Percentiles rank a stretch among this genome's conserved stretches.
These are phyloP conservation scores for Sungouiella thailandica DNA, from an alignment of 805 yeast genomes.

Conservation along the genomic window DNA sequence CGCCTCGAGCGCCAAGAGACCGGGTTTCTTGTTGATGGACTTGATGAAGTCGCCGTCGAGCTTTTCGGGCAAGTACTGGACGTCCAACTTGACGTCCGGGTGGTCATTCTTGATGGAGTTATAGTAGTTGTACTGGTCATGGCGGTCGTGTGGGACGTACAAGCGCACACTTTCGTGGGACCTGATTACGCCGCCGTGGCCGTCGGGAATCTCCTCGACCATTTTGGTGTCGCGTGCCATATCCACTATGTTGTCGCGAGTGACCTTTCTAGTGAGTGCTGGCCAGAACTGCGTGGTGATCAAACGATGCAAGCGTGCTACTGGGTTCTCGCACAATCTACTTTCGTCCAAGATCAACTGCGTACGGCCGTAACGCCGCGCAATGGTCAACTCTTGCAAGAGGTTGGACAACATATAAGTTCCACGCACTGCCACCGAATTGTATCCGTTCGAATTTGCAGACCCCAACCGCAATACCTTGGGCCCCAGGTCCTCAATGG, in stretches of 20 bases:
- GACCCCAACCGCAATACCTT: slow-evolving; percentile 78
- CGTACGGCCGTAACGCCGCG: slow-evolving; percentile 72
- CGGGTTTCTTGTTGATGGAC: slow-evolving; percentile 78
- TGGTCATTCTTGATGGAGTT: slow-evolving; percentile 44
- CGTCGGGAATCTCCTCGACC: slow-evolving; percentile 40
- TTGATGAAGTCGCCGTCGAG: slow-evolving; percentile 76
- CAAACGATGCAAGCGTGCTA: slow-evolving; percentile 64
- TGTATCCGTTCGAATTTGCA: slow-evolving; percentile 77
- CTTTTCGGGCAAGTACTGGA: slow-evolving; percentile 67
- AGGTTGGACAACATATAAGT: slow-evolving; percentile 85
- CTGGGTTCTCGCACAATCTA: slow-evolving; percentile 83
- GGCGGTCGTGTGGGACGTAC: slow-evolving; percentile 66
- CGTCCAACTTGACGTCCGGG: slow-evolving; percentile 60
- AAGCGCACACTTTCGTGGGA: slow-evolving; percentile 65
- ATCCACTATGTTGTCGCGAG: slow-evolving; percentile 52
- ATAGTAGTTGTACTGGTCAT: slow-evolving; percentile 72
- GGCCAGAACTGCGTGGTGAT: slow-evolving; percentile 80
- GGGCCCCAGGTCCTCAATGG: slow-evolving; percentile 81
- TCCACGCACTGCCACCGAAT: slow-evolving; percentile 70
- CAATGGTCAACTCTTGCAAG: slow-evolving; percentile 83
- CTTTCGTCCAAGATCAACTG: slow-evolving; percentile 79
- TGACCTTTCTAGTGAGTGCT: slow-evolving; percentile 65
- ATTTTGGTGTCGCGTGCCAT: slow-evolving; percentile 81
- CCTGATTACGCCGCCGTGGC: slow-evolving; percentile 22
- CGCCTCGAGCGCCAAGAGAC: slow-evolving; percentile 78